Percentiles rank a stretch among this genome's conserved stretches.
These are phyloP conservation scores for Penicillium expansum DNA, from an alignment of 2,329 filamentous ascomycete species.

Conservation along the genomic window DNA sequence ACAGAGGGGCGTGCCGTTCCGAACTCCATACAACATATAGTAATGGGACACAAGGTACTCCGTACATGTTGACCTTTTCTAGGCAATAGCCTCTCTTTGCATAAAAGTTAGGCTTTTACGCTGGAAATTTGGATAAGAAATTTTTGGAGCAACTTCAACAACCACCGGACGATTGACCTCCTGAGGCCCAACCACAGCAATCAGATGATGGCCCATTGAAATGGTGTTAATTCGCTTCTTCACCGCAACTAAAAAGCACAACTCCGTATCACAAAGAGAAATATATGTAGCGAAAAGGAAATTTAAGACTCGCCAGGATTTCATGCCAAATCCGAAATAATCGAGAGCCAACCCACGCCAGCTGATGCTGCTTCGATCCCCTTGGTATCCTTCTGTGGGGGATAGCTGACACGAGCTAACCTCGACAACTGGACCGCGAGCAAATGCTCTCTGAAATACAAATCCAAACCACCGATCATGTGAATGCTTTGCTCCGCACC, in stretches of 20 bases:
- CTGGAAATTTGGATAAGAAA: constrained; percentile 23
- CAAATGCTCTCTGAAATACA: constrained; percentile 19
- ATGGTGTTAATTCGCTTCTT: neutral
- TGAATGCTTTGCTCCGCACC: constrained; percentile 14
- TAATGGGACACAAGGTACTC: too few species aligned
- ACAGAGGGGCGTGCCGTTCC: too few species aligned
- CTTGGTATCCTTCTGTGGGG: constrained; percentile 14
- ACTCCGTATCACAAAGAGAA: neutral
- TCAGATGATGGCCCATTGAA: neutral
- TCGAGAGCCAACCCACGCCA: neutral
- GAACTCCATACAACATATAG: too few species aligned
- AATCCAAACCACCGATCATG: constrained; percentile 16
- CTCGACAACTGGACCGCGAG: constrained; percentile 17
- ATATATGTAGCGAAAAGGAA: neutral
- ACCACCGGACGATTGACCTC: neutral
- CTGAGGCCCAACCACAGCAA: too few species aligned
- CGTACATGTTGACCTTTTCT: too few species aligned
- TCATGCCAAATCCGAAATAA: constrained; percentile 1
- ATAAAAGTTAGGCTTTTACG: constrained; percentile 23
- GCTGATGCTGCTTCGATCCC: constrained; percentile 10
- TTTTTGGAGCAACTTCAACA: constrained; percentile 20
- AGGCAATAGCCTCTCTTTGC: constrained; percentile 22
- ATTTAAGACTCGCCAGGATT: too few species aligned
- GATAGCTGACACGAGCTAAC: constrained; percentile 12
- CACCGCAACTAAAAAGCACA: neutral